Evolutionary conservation across 495 filamentous ascomycete genomes (phyloP), one percentile per base, ranked within the genome.

Genomic region (Chlorociboria aeruginascens): DNA sequence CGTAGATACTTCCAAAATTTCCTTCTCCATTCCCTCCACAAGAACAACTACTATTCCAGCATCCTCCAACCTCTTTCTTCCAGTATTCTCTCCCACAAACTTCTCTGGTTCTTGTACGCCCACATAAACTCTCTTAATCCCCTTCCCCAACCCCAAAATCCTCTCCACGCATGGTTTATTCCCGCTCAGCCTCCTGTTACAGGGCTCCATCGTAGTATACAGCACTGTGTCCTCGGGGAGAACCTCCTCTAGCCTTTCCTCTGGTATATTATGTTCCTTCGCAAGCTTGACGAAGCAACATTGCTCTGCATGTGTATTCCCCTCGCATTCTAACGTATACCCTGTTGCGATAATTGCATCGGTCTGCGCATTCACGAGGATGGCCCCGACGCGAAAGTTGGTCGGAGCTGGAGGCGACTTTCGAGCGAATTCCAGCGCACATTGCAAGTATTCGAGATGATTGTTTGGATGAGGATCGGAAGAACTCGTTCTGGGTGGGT

Each of bases 251-350:
- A 89, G 67, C 10, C 66, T 53, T 16, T 77, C 77, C 43, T 84
- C 80, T 1, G 69, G 31, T 8, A 82, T 63, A 28, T 41, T 45
- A 40, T 49, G 64, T 53, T 49, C 14, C 28, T 54, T 38, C 6
- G 53, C 43, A 25, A 82, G 73, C 63, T 98, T 97, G 34, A 77
- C 63, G 43, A 98, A 76, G 60, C 84, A 89, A 68, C 80, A 86
- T 68, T 98, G 88, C 57, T 98, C 92, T 6, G 92, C 92, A 54
- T 98, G 92, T 0, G 89, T 95, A 71, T 98, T 98, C 11, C 89
- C 92, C 0, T 78, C 72, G 9, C 92, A 78, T 60, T 97, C 90
- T 53, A 95, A 75, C 7, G 89, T 94, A 69, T 89, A 96, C 43
- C 90, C 89, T 1, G 86, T 89, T 2, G 85, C 76, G 35, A 95